phyloP scores from a whole-genome alignment of 371 early-diverging fungal genomes.

The Rhizopus sp. region DNA sequence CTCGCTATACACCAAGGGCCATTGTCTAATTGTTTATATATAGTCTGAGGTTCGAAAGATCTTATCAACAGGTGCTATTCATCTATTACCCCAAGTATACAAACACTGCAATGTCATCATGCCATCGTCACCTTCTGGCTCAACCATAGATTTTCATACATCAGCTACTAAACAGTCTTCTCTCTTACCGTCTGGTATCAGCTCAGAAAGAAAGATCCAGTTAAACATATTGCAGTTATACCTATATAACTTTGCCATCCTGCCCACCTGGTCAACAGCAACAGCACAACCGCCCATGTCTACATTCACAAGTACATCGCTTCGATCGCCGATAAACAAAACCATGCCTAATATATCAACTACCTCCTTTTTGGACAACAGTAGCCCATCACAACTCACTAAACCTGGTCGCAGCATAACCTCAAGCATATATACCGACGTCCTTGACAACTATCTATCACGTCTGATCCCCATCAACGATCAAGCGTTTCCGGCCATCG shows the following conservation, averaged over 20 bases:
- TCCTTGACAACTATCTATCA: slow-evolving; percentile 27
- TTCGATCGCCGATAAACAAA: slow-evolving; percentile 2
- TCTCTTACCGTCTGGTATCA: slow-evolving; percentile 18
- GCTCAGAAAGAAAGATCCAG: slow-evolving; percentile 28
- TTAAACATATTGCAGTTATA: slow-evolving; percentile 44
- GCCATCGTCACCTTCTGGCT: neutral
- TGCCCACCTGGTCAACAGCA: slow-evolving; percentile 30
- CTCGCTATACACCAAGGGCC: too few relatives aligned
- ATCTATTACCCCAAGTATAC: slow-evolving; percentile 38
- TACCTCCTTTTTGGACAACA: neutral
- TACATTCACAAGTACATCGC: neutral
- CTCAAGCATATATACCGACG: slow-evolving; percentile 19
- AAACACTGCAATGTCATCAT: slow-evolving; percentile 17
- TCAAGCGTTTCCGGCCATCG: neutral
- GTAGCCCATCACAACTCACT: neutral
- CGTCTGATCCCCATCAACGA: slow-evolving; percentile 18
- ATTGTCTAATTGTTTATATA: neutral
- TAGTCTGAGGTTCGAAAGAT: slow-evolving; percentile 38
- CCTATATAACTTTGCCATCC: slow-evolving; percentile 31
- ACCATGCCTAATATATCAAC: neutral
- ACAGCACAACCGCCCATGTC: neutral
- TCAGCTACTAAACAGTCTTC: slow-evolving; percentile 39
- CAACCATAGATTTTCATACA: slow-evolving; percentile 22
- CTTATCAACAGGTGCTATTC: slow-evolving; percentile 31
- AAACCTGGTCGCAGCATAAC: neutral